Base-by-base conservation (phyloP, 768 basidiomycete species). In the Lyophyllum atratum region DNA sequence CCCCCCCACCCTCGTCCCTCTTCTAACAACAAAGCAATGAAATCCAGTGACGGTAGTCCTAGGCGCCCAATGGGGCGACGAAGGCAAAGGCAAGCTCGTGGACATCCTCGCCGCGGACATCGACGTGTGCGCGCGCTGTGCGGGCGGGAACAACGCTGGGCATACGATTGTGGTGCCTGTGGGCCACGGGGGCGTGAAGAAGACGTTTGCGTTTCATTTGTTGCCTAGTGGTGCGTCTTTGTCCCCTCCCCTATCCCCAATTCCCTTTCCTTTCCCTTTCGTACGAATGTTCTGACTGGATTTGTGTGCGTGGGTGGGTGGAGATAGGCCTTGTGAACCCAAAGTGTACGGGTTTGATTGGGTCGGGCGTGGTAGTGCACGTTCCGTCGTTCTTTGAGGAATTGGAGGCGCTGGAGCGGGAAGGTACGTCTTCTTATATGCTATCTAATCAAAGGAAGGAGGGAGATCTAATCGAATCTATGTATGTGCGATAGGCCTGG, bases 131-230 rank as follows among this genome's bases (percentile, higher is more conserved):
- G 96, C 95, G 19, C 85, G 97, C 46, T 98, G 94, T 70, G 97
- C 97, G 12, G 97, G 97, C 14, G 97, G 97, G 11, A 98, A 98
- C 78, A 99, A 99, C 70, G 97, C 97, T 22, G 97, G 97, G 2
- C 97, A 99, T 75, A 98, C 97, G 22, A 98, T 99, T 71, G 89
- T 99, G 61, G 92, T 86, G 5, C 87, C 89, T 5, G 71, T 84
- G 24, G 83, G 84, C 11, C 81, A 86, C 45, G 84, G 92, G 58
- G 82, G 83, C 44, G 77, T 84, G 56, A 85, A 86, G 74, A 95
- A 83, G 63, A 94, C 87, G 1, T 98, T 91, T 74, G 95, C 95
- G 37, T 99, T 99, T 73, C 97, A 98, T 78, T 77, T 98, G 15
- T 78, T 98, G 26, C 97, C 97, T 0, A 92, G 90, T 65, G 97